These are phyloP conservation scores for Butyriboletus loyo DNA, from an alignment of 768 basidiomycete species.

Conservation along the genomic window DNA sequence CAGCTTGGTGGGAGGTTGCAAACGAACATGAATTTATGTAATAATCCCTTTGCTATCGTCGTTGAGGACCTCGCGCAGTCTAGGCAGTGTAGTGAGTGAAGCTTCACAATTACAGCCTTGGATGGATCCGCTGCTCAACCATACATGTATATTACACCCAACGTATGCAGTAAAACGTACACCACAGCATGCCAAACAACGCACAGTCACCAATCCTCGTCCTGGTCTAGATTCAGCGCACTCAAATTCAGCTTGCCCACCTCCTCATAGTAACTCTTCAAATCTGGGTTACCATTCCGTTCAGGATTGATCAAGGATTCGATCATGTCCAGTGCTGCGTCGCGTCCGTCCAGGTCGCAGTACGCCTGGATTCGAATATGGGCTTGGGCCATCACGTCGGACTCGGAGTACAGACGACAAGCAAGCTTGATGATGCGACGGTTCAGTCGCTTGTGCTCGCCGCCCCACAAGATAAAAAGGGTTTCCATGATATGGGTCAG, in stretches of 20 bases:
- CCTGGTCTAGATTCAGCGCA: background rate
- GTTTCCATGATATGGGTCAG: background rate
- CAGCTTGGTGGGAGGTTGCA: too few species aligned
- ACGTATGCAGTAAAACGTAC: too few species aligned
- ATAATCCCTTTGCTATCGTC: too few species aligned
- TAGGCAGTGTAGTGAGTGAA: too few species aligned
- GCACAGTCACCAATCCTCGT: background rate
- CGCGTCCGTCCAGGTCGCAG: background rate
- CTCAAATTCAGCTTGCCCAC: background rate
- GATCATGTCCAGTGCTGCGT: background rate
- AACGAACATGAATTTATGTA: too few species aligned
- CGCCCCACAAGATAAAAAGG: background rate
- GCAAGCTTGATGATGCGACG: background rate
- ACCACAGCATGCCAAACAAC: too few species aligned
- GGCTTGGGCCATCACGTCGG: background rate
- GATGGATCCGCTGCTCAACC: too few species aligned
- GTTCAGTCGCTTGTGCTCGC: background rate
- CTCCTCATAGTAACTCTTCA: background rate
- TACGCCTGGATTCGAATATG: background rate
- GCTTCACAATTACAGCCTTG: too few species aligned
- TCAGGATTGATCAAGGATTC: background rate
- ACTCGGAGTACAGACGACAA: background rate
- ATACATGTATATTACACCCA: too few species aligned
- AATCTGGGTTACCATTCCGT: background rate
- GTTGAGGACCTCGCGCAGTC: too few species aligned